Evolutionary conservation across 192 early-diverging fungal genomes (phyloP).

Genomic region (Umbelopsis vinacea): DNA sequence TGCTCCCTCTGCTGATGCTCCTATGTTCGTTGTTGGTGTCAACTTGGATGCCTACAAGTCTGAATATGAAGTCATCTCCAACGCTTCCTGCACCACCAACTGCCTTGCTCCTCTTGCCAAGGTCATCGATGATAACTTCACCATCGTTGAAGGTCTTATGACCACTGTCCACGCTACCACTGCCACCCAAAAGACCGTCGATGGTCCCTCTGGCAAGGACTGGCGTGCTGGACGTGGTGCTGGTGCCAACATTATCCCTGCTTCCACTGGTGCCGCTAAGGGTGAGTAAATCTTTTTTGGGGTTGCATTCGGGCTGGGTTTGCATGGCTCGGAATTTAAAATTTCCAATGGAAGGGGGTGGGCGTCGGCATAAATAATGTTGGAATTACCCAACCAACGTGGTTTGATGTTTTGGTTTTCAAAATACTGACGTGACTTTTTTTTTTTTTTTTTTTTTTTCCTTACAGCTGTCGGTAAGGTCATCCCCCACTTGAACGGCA

Average conservation of each 20-base stretch:
- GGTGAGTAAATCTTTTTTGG: conserved; percentile 34
- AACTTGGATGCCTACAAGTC: conserved; percentile 95
- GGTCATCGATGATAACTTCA: conserved; percentile 95
- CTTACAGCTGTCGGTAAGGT: conserved; percentile 88
- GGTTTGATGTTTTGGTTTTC: neutral
- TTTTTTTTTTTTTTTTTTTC: neutral
- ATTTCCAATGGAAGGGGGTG: neutral
- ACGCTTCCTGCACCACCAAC: conserved; percentile 99
- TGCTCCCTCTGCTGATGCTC: conserved; percentile 94
- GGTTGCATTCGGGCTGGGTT: neutral
- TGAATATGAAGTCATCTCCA: conserved; percentile 87
- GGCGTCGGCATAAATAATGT: too few species aligned
- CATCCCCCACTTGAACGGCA: conserved; percentile 90
- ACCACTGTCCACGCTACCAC: conserved; percentile 98
- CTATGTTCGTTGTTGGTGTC: conserved; percentile 98
- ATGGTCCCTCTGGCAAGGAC: conserved; percentile 96
- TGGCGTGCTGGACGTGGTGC: conserved; percentile 98
- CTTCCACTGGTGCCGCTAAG: conserved; percentile 98
- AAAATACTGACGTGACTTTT: conserved; percentile 3
- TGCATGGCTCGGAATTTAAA: conserved; percentile 15
- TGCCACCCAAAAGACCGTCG: conserved; percentile 99
- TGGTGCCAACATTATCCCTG: conserved; percentile 93
- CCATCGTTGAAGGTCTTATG: conserved; percentile 97
- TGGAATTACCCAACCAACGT: too few species aligned
- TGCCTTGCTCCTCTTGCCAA: conserved; percentile 97